phyloP scores from a whole-genome alignment of 2,329 filamentous ascomycete genomes.

The Fusarium gaditjirri region DNA sequence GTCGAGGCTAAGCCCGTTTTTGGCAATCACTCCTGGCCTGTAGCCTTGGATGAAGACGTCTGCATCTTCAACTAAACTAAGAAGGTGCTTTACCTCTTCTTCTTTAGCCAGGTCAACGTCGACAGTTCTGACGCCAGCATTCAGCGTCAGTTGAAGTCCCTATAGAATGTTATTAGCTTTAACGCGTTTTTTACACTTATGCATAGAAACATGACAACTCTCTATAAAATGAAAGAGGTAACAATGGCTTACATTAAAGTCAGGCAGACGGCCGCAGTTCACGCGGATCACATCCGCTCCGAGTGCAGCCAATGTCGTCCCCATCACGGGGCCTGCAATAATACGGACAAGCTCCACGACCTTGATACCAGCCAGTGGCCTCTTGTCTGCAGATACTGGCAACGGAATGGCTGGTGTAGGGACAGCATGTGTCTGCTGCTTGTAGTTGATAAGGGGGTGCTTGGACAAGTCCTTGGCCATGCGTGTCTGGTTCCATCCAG shows the following conservation, averaged over 20 bases:
- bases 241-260: not conserved
- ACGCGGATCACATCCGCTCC: not conserved
- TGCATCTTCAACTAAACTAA: not conserved
- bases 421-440: not conserved
- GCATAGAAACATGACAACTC: rapidly evolving
- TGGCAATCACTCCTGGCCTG: not conserved
- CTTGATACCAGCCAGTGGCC: not conserved
- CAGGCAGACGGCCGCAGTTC: not conserved
- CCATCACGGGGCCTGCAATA: not conserved
- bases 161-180: not conserved
- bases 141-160: not conserved
- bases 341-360: not conserved
- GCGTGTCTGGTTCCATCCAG: not conserved
- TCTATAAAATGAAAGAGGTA: no score
- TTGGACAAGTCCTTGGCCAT: not conserved
- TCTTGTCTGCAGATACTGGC: not conserved
- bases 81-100: not conserved
- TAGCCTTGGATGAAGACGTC: not conserved
- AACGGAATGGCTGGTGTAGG: not conserved
- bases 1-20: not conserved
- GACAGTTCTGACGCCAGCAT: not conserved
- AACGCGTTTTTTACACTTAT: not conserved
- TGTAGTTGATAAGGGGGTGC: not conserved
- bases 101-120: not conserved
- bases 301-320: not conserved